Percentiles rank a stretch among this genome's conserved stretches.
These are phyloP conservation scores for Gloeostereum incarnatum DNA, from an alignment of 768 basidiomycete species.

Conservation along the genomic window DNA sequence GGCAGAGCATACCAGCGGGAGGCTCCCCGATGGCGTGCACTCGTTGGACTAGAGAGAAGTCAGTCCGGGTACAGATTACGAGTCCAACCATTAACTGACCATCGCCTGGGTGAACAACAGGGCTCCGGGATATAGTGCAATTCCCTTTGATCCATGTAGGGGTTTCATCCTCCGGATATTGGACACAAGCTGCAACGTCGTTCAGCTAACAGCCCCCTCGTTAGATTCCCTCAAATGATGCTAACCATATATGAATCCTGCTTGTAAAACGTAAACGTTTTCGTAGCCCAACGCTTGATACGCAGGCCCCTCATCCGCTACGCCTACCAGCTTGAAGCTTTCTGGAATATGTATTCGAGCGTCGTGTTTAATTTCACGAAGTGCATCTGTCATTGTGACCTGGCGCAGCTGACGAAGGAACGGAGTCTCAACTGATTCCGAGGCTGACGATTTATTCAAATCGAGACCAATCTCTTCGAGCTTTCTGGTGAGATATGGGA, in stretches of 20 bases:
- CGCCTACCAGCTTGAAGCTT: slow-evolving; percentile 65
- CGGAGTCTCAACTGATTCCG: slow-evolving; percentile 41
- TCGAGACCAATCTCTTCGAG: slow-evolving; percentile 41
- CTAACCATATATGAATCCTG: slow-evolving; percentile 68
- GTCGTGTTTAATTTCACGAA: slow-evolving; percentile 67
- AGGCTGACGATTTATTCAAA: too few relatives aligned
- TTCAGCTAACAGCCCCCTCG: background rate
- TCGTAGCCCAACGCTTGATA: slow-evolving; percentile 39
- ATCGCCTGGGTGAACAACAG: slow-evolving; percentile 73
- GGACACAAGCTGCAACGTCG: slow-evolving; percentile 43
- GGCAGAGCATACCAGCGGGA: slow-evolving; percentile 40
- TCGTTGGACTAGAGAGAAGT: slow-evolving; percentile 47
- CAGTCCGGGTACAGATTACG: background rate
- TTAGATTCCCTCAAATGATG: too few relatives aligned
- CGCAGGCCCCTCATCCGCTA: slow-evolving; percentile 74
- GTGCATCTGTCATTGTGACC: slow-evolving; percentile 51
- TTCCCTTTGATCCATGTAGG: slow-evolving; percentile 53
- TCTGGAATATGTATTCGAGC: slow-evolving; percentile 67
- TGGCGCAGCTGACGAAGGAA: slow-evolving; percentile 53
- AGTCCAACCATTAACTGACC: slow-evolving; percentile 23
- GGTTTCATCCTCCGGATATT: slow-evolving; percentile 34
- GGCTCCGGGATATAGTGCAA: slow-evolving; percentile 60
- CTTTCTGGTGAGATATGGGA: slow-evolving; percentile 11
- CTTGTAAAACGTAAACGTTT: slow-evolving; percentile 44
- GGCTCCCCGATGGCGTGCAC: slow-evolving; percentile 68